A percentile compares a stretch with the other conserved stretches of the same genome.
phyloP scores from a whole-genome alignment of 148 eudicot species.

The Rhododendron williamsianum region DNA sequence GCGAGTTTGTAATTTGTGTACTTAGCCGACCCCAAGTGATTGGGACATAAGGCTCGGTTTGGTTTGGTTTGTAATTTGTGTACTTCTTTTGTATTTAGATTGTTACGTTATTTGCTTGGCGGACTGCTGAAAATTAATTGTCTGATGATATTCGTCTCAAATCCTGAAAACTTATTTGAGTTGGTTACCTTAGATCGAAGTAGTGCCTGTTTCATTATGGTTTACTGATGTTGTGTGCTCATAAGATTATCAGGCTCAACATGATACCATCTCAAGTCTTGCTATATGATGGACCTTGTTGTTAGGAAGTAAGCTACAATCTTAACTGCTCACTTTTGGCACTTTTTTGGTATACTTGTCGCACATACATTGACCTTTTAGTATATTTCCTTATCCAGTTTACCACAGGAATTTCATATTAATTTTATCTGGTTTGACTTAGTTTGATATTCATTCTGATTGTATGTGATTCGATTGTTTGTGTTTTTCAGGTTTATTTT shows the following conservation, averaged over 20 bases:
- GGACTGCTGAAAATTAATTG: neutral
- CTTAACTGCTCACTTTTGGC: constrained; percentile 12
- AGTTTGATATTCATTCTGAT: constrained; percentile 9
- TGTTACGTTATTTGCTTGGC: neutral
- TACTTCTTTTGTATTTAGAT: neutral
- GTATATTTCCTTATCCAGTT: neutral
- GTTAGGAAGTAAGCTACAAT: constrained; percentile 25
- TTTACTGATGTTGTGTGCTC: constrained; percentile 19
- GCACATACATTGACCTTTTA: neutral
- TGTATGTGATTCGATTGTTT: constrained; percentile 14
- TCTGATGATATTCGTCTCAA: neutral
- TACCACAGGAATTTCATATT: neutral
- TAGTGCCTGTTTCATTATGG: neutral
- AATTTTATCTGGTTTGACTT: neutral
- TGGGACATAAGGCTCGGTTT: no score
- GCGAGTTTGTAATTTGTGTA: neutral
- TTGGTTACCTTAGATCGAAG: neutral
- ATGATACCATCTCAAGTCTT: constrained; percentile 13
- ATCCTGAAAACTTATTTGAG: neutral
- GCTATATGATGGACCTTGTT: constrained; percentile 19
- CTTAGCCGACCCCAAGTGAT: neutral
- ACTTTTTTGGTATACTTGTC: neutral
- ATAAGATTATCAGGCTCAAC: constrained; percentile 17
- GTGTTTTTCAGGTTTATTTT: constrained; percentile 73
- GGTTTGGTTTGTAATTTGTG: neutral